A percentile compares a stretch with the other conserved stretches of the same genome.
Evolutionary conservation across 257 asterid species (phyloP).

Genomic region (Salvia splendens): DNA sequence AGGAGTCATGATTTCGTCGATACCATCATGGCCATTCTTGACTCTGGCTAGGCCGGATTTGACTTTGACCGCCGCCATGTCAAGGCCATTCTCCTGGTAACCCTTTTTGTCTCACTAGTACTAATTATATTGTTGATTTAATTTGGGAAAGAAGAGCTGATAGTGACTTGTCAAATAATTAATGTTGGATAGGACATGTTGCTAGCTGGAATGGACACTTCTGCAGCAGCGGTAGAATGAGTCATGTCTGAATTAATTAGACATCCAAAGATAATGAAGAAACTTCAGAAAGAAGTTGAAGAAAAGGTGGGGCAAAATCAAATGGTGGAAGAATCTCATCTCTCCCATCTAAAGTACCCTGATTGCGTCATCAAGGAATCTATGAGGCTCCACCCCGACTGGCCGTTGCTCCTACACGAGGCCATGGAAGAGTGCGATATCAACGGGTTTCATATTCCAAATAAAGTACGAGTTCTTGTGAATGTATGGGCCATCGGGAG

Average conservation of each 20-base stretch:
- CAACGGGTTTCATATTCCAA: constrained; percentile 30
- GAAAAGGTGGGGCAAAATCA: constrained; percentile 22
- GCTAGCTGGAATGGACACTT: constrained; percentile 39
- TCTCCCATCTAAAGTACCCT: constrained; percentile 29
- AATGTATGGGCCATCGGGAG: constrained; percentile 40
- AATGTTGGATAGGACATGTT: constrained; percentile 36
- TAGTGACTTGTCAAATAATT: not conserved
- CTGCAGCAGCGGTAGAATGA: constrained; percentile 41
- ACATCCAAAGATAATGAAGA: constrained; percentile 34
- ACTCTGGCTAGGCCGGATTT: constrained; percentile 34
- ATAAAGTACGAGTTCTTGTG: constrained; percentile 18
- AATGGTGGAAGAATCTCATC: constrained; percentile 41
- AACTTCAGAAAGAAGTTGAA: constrained; percentile 38
- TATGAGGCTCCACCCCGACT: constrained; percentile 37
- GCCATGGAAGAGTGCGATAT: constrained; percentile 40
- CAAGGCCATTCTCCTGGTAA: constrained; percentile 45
- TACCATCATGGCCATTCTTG: constrained; percentile 32
- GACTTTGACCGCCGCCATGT: constrained; percentile 44
- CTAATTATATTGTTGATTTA: too few relatives aligned
- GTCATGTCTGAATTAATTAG: constrained; percentile 33
- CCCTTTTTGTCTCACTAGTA: too few relatives aligned
- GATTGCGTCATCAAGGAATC: constrained; percentile 38
- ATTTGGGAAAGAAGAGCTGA: too few relatives aligned
- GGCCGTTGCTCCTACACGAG: constrained; percentile 33
- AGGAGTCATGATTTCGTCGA: constrained; percentile 30